Percentiles rank a stretch among this genome's conserved stretches.
Conservation (phyloP, 1,284 basidiomycete genomes). For the Macrocystidia cucumis region DNA sequence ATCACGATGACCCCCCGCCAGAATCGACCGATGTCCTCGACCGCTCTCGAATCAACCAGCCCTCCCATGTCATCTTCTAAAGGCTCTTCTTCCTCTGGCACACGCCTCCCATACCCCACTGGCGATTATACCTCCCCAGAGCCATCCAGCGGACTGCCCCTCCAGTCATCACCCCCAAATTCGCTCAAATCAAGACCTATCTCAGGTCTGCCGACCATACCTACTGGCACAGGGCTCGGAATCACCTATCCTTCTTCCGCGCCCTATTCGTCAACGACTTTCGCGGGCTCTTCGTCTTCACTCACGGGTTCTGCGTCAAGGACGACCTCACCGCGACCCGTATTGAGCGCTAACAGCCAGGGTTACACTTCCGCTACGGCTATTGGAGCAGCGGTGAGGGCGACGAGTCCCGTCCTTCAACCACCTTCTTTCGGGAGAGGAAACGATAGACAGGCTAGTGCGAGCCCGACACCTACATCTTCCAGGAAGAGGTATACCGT, state of each 20-base stretch:
- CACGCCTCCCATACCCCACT: constrained; percentile 69
- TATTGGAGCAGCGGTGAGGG: too few relatives aligned
- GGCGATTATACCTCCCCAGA: constrained; percentile 66
- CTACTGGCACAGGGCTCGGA: constrained; percentile 12
- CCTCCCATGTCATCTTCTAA: constrained; percentile 48
- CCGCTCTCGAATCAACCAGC: constrained; percentile 53
- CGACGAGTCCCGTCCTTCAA: constrained; percentile 9
- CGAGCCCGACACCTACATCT: constrained; percentile 70
- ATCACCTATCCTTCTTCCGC: constrained; percentile 13
- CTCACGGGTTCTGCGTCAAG: constrained; percentile 16
- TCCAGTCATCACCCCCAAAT: constrained; percentile 54
- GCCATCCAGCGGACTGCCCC: constrained; percentile 42
- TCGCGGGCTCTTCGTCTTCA: constrained; percentile 15
- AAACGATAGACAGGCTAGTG: constrained; percentile 33
- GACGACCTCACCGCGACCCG: constrained; percentile 6
- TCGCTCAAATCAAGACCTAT: constrained; percentile 27
- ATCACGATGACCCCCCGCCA: constrained; percentile 26
- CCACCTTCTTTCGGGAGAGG: constrained; percentile 21
- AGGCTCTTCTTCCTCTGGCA: constrained; percentile 32
- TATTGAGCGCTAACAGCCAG: too few relatives aligned
- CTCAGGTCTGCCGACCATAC: constrained; percentile 21
- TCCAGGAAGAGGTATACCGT: constrained; percentile 79
- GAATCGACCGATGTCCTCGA: constrained; percentile 30
- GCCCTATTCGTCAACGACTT: constrained; percentile 20
- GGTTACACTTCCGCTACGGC: too few relatives aligned